These are phyloP conservation scores for Penicillium pulvis DNA, from an alignment of 495 filamentous ascomycete species.

Conservation along the genomic window DNA sequence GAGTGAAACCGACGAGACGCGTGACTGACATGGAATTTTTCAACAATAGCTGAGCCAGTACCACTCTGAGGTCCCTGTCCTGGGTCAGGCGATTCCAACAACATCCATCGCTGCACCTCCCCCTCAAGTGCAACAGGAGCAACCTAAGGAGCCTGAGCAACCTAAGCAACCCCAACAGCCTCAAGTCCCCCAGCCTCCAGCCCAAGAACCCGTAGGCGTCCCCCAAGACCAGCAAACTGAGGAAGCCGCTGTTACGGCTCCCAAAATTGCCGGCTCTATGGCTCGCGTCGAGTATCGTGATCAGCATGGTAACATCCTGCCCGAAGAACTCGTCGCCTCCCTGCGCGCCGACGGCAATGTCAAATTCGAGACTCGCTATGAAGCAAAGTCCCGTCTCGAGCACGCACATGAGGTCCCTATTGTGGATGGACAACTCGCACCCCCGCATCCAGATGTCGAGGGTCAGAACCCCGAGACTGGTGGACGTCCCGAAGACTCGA, in stretches of 20 bases:
- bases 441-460: slow-evolving; percentile 83
- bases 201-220: neutral
- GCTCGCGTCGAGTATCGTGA: slow-evolving; percentile 94
- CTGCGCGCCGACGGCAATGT: slow-evolving; percentile 81
- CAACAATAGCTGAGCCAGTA: slow-evolving; percentile 44
- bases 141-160: slow-evolving; percentile 3
- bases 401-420: slow-evolving; percentile 52
- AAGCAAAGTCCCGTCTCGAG: slow-evolving; percentile 72
- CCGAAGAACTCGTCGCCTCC: slow-evolving; percentile 78
- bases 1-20: slow-evolving; percentile 22
- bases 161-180: neutral
- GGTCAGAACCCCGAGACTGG: slow-evolving; percentile 68
- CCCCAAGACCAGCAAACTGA: slow-evolving; percentile 13
- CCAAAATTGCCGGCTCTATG: slow-evolving; percentile 64
- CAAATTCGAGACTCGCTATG: slow-evolving; percentile 90
- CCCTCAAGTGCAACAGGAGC: slow-evolving; percentile 2
- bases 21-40: slow-evolving; percentile 30
- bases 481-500: slow-evolving; percentile 37
- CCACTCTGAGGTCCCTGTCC: slow-evolving; percentile 31
- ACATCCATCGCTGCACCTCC: slow-evolving; percentile 18
- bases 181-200: neutral
- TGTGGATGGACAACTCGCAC: slow-evolving; percentile 71
- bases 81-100: slow-evolving; percentile 31
- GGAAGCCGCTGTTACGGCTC: slow-evolving; percentile 50
- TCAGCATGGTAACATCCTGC: slow-evolving; percentile 85